phyloP scores from a whole-genome alignment of 2,329 filamentous ascomycete species.

The Phyllosticta capitalensis region DNA sequence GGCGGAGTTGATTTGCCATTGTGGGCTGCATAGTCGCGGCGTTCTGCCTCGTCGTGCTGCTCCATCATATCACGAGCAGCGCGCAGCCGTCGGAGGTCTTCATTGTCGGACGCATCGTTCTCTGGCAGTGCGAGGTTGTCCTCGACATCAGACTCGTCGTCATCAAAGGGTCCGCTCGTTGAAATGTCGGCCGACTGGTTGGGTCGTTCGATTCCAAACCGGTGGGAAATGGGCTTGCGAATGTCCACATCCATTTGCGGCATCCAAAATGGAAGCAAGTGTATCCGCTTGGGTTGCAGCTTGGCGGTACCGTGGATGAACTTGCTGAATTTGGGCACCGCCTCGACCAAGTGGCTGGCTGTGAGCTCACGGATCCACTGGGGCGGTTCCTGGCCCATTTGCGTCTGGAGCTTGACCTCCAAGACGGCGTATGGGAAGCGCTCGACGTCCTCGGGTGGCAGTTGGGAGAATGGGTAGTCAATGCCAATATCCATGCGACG shows the following conservation, averaged over 20 bases:
- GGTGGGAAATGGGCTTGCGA: conserved; percentile 77
- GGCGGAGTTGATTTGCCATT: conserved; percentile 13
- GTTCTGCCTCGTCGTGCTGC: conserved; percentile 40
- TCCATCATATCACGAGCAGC: conserved; percentile 42
- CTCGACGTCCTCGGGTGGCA: conserved; percentile 75
- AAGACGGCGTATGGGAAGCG: conserved; percentile 93
- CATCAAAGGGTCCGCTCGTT: conserved; percentile 68
- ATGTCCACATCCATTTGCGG: conserved; percentile 98
- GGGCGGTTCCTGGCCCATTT: conserved; percentile 86
- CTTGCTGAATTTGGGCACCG: conserved; percentile 98
- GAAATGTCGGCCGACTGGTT: conserved; percentile 64
- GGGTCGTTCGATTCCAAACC: conserved; percentile 81
- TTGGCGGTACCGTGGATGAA: conserved; percentile 93
- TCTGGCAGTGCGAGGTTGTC: conserved; percentile 27
- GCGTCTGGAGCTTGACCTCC: conserved; percentile 96
- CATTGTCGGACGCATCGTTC: conserved; percentile 30
- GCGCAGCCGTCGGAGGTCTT: conserved; percentile 38
- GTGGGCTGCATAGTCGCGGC: conserved; percentile 37
- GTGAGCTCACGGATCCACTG: conserved; percentile 95
- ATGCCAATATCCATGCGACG: conserved; percentile 94
- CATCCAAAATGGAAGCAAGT: conserved; percentile 92
- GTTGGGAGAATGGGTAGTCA: conserved; percentile 85
- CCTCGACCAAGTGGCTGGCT: conserved; percentile 87
- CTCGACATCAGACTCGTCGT: conserved; percentile 61
- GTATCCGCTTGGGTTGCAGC: conserved; percentile 76